phyloP scores from a whole-genome alignment of 169 alveolate species.

The Babesia ovis region DNA sequence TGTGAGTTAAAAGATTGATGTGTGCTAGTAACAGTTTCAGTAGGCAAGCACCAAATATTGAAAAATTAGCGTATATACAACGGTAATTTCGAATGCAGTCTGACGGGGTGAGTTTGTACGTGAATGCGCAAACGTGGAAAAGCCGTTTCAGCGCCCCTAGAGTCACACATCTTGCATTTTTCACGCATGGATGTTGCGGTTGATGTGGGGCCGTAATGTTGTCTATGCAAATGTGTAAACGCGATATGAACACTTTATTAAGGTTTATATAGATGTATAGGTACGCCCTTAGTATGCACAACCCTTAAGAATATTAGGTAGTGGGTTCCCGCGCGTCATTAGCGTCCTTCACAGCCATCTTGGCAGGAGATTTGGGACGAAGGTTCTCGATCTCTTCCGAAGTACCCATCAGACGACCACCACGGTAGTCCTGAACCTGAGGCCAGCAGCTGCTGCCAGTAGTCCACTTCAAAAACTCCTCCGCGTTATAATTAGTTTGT shows the following conservation, averaged over 20 bases:
- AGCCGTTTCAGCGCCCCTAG: too few relatives aligned
- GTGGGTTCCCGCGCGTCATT: slow-evolving; percentile 5
- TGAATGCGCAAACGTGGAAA: too few relatives aligned
- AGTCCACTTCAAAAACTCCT: slow-evolving; percentile 80
- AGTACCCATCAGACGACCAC: slow-evolving; percentile 86
- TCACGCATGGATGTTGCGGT: not conserved
- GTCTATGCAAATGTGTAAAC: not conserved
- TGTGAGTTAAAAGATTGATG: not conserved
- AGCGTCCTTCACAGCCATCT: slow-evolving; percentile 29
- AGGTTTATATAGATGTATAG: not conserved
- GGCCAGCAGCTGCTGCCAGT: slow-evolving; percentile 84
- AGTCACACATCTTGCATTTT: too few relatives aligned
- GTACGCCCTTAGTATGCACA: too few relatives aligned
- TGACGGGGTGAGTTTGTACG: too few relatives aligned
- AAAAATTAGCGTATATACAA: too few relatives aligned
- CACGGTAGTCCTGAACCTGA: slow-evolving; percentile 80
- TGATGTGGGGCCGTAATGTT: not conserved
- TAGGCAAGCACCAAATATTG: not conserved
- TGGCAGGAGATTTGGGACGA: slow-evolving; percentile 88
- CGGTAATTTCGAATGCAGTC: too few relatives aligned
- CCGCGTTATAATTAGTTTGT: slow-evolving; percentile 73
- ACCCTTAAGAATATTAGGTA: not conserved
- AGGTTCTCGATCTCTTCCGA: slow-evolving; percentile 85
- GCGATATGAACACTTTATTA: not conserved
- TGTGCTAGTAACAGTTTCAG: not conserved